Percentiles rank a stretch among this genome's conserved stretches.
Evolutionary conservation across 1,284 basidiomycete species (phyloP).

Genomic region (Malassezia sympodialis): DNA sequence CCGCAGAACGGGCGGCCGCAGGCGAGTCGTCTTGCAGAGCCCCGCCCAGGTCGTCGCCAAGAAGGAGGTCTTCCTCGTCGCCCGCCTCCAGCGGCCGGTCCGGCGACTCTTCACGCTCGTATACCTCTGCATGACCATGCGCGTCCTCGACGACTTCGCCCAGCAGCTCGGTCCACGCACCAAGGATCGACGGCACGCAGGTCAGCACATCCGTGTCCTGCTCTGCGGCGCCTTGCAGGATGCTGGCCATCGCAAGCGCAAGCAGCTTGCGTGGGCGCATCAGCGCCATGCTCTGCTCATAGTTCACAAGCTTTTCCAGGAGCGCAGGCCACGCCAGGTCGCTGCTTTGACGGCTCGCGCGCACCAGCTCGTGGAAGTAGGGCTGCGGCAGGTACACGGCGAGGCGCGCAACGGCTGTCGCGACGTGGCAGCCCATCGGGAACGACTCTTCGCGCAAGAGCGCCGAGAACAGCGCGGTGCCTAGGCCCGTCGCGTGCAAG

Average conservation of each 20-base stretch:
- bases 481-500: constrained; percentile 25
- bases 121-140: background rate
- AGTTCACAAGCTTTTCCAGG: constrained; percentile 16
- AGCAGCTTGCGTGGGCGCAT: constrained; percentile 29
- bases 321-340: constrained; percentile 18
- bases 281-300: constrained; percentile 39
- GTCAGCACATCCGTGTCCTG: constrained; percentile 16
- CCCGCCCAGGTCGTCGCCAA: constrained; percentile 16
- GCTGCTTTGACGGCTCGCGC: background rate
- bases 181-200: constrained; percentile 27
- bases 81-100: background rate
- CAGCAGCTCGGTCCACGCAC: constrained; percentile 38
- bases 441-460: constrained; percentile 33
- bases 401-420: constrained; percentile 17
- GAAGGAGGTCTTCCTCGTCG: constrained; percentile 11
- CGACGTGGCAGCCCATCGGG: background rate
- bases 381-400: constrained; percentile 21
- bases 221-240: constrained; percentile 9
- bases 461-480: constrained; percentile 26
- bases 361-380: constrained; percentile 28
- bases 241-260: constrained; percentile 28
- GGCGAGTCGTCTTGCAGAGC: constrained; percentile 36
- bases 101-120: constrained; percentile 7
- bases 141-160: constrained; percentile 30
- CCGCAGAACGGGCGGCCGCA: constrained; percentile 1